A percentile compares a stretch with the other conserved stretches of the same genome.
Conservation (phyloP, 1,284 basidiomycete species). For the Microbotryum intermedium region DNA sequence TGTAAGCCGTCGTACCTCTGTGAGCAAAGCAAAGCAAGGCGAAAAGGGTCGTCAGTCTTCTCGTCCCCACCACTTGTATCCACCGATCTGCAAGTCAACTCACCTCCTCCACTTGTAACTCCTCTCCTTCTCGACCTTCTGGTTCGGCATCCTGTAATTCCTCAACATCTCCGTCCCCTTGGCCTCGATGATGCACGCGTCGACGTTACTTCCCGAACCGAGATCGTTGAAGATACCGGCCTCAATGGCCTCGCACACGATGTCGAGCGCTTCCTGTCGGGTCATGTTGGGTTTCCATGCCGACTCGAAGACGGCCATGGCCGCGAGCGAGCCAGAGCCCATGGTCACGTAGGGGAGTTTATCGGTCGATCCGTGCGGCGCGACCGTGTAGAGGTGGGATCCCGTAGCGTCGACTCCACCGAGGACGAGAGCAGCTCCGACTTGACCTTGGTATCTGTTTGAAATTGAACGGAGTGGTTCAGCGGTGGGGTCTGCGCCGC, state of each 20-base stretch:
- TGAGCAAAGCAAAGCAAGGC: not conserved
- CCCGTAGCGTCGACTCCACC: constrained; percentile 91
- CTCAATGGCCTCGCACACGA: constrained; percentile 80
- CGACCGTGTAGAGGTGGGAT: constrained; percentile 90
- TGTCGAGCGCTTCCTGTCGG: constrained; percentile 66
- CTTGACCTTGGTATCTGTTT: constrained; percentile 76
- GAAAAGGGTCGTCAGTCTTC: not conserved
- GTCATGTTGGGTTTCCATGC: constrained; percentile 76
- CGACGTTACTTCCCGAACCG: constrained; percentile 93
- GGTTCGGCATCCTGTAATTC: constrained; percentile 79
- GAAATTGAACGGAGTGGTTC: not conserved
- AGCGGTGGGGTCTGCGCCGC: too few species aligned
- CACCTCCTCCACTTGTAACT: constrained; percentile 63
- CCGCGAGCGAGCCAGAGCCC: constrained; percentile 91
- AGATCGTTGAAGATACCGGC: constrained; percentile 99
- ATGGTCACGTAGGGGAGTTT: constrained; percentile 99
- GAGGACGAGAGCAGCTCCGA: constrained; percentile 94
- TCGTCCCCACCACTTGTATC: not conserved
- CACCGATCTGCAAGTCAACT: not conserved
- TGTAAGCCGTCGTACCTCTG: constrained; percentile 46
- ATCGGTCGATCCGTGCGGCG: constrained; percentile 95
- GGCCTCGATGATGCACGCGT: constrained; percentile 88
- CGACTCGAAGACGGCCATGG: constrained; percentile 96
- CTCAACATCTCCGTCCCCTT: constrained; percentile 74
- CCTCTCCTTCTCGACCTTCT: constrained; percentile 66